Evolutionary conservation across 306 rosid species (phyloP).

Genomic region (Rosa rugosa): DNA sequence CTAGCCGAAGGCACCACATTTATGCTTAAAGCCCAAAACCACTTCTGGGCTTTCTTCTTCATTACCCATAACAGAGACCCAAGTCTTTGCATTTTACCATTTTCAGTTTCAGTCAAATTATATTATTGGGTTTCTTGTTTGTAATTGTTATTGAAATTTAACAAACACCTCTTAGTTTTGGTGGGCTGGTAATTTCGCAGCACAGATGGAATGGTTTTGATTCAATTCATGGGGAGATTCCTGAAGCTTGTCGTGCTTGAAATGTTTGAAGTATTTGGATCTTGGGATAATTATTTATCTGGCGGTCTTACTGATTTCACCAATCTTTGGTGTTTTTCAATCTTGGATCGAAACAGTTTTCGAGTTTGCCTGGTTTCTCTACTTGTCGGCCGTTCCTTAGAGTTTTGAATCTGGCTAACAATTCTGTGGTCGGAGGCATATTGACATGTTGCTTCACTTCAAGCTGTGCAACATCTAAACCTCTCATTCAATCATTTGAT

Average conservation of each 20-base stretch:
- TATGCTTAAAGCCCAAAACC: too few relatives aligned
- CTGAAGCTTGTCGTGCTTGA: conserved; percentile 63
- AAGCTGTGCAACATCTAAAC: conserved; percentile 69
- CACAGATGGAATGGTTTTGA: conserved; percentile 56
- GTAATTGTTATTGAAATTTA: too few relatives aligned
- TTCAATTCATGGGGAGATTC: conserved; percentile 70
- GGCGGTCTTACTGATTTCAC: conserved; percentile 65
- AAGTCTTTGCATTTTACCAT: too few relatives aligned
- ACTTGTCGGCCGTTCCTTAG: conserved; percentile 63
- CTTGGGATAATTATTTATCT: conserved; percentile 56
- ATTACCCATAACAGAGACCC: too few relatives aligned
- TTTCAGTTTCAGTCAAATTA: too few relatives aligned
- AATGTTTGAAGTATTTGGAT: conserved; percentile 68
- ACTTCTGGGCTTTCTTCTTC: too few relatives aligned
- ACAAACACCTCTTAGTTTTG: not conserved
- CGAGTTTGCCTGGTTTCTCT: conserved; percentile 86
- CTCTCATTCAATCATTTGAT: conserved; percentile 78
- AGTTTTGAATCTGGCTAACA: conserved; percentile 71
- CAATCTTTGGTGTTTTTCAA: conserved; percentile 71
- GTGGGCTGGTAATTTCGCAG: conserved; percentile 88
- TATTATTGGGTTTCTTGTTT: too few relatives aligned
- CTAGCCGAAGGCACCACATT: too few relatives aligned
- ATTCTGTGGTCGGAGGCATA: conserved; percentile 78
- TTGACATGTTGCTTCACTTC: conserved; percentile 85
- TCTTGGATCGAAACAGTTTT: conserved; percentile 79